Evolutionary conservation across 1,284 basidiomycete genomes (phyloP).

Genomic region (Apiotrichum montevideense): DNA sequence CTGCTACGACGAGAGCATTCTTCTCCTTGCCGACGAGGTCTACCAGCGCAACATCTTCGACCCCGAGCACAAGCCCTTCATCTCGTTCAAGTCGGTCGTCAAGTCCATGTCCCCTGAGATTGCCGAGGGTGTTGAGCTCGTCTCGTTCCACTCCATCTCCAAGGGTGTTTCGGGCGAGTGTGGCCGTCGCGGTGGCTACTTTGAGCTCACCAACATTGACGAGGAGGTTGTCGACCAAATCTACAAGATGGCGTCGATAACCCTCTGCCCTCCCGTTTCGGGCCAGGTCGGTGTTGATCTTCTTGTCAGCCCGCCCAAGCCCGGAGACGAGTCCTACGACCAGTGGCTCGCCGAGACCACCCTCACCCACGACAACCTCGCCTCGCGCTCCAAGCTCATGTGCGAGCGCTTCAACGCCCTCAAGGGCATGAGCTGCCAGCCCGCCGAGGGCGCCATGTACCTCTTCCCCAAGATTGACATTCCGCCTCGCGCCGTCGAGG

Average conservation of each 20-base stretch:
- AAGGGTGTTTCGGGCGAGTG: slow-evolving; percentile 93
- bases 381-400: slow-evolving; percentile 66
- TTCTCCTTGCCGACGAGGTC: slow-evolving; percentile 90
- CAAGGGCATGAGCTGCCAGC: slow-evolving; percentile 75
- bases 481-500: slow-evolving; percentile 63
- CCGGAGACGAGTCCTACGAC: slow-evolving; percentile 65
- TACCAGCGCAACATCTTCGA: slow-evolving; percentile 88
- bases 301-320: slow-evolving; percentile 75
- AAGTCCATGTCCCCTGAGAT: slow-evolving; percentile 53
- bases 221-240: slow-evolving; percentile 72
- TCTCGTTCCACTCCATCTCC: slow-evolving; percentile 92
- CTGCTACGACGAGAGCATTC: slow-evolving; percentile 76
- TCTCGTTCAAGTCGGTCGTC: slow-evolving; percentile 85
- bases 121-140: slow-evolving; percentile 59
- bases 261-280: slow-evolving; percentile 77
- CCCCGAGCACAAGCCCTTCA: slow-evolving; percentile 61
- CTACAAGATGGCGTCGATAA: slow-evolving; percentile 90
- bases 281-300: slow-evolving; percentile 80
- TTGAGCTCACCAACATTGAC: slow-evolving; percentile 75
- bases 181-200: slow-evolving; percentile 87
- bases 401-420: slow-evolving; percentile 66
- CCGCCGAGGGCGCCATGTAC: slow-evolving; percentile 79
- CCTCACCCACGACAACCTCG: slow-evolving; percentile 66
- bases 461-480: slow-evolving; percentile 72
- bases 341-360: slow-evolving; percentile 78